These are phyloP conservation scores for Thoreauomyces humboldtii DNA, from an alignment of 192 early-diverging fungal species.

Conservation along the genomic window DNA sequence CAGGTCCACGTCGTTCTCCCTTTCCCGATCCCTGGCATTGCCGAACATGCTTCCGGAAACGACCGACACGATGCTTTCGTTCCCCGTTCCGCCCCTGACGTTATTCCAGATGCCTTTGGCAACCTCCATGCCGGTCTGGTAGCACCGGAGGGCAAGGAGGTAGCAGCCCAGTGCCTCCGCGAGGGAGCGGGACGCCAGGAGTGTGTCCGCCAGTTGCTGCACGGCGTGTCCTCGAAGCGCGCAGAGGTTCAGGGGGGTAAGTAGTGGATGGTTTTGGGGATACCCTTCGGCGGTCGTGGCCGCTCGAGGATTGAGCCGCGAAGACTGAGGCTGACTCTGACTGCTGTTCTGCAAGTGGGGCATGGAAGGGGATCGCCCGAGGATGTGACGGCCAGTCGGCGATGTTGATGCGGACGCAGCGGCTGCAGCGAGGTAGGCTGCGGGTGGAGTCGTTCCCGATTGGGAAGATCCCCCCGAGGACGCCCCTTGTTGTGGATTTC, in stretches of 20 bases:
- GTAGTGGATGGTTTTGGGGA: slow-evolving; percentile 18
- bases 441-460: slow-evolving; percentile 7
- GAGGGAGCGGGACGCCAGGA: background rate
- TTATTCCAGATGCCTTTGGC: slow-evolving; percentile 40
- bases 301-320: too few relatives aligned
- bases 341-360: too few relatives aligned
- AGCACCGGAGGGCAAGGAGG: slow-evolving; percentile 39
- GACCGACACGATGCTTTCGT: background rate
- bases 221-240: slow-evolving; percentile 41
- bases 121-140: slow-evolving; percentile 46
- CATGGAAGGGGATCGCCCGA: too few relatives aligned
- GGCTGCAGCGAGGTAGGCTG: slow-evolving; percentile 17
- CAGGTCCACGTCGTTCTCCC: slow-evolving; percentile 29
- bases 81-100: background rate
- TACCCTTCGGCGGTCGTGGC: too few relatives aligned
- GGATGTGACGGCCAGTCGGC: too few relatives aligned
- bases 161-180: slow-evolving; percentile 35
- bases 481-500: background rate
- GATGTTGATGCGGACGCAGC: slow-evolving; percentile 4
- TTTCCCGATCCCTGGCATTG: too few relatives aligned
- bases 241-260: slow-evolving; percentile 39
- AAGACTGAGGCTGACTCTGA: too few relatives aligned
- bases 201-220: slow-evolving; percentile 41
- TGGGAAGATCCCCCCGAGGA: background rate
- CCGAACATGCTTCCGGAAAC: background rate